phyloP scores from a whole-genome alignment of 495 filamentous ascomycete genomes.

The Xylaria scruposa region DNA sequence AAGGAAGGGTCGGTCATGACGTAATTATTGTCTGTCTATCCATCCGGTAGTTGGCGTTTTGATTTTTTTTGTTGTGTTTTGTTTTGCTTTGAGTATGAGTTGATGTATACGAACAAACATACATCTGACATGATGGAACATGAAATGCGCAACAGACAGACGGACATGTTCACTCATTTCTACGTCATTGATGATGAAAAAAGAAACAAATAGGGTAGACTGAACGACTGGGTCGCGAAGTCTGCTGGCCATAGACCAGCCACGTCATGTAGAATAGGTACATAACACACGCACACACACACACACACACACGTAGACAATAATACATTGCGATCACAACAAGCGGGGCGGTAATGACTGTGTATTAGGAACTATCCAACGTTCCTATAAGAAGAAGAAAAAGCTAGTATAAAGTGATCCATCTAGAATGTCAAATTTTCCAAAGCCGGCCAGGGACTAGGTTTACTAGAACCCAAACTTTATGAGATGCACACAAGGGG shows the following conservation, averaged over 20 bases:
- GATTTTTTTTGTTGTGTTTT: too few species aligned
- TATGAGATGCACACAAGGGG: background rate
- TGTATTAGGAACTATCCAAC: conserved; percentile 13
- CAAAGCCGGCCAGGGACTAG: background rate
- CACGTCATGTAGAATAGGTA: conserved; percentile 20
- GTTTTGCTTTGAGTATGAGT: background rate
- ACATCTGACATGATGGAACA: background rate
- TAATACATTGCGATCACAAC: conserved; percentile 4
- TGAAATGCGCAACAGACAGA: background rate
- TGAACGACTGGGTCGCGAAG: background rate
- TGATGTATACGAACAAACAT: background rate
- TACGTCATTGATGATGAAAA: background rate
- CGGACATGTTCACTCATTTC: conserved; percentile 13
- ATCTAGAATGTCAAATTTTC: background rate
- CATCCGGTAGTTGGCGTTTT: background rate
- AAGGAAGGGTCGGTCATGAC: background rate
- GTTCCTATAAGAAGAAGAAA: background rate
- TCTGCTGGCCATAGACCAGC: background rate
- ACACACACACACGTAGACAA: conserved; percentile 9
- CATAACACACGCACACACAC: background rate
- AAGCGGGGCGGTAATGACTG: conserved; percentile 1
- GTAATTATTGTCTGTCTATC: background rate
- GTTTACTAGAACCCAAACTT: background rate
- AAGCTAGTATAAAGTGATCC: background rate
- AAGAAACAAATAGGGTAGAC: background rate